Base-by-base conservation (phyloP, 495 filamentous ascomycete species). In the Pyrenula massariospora region DNA sequence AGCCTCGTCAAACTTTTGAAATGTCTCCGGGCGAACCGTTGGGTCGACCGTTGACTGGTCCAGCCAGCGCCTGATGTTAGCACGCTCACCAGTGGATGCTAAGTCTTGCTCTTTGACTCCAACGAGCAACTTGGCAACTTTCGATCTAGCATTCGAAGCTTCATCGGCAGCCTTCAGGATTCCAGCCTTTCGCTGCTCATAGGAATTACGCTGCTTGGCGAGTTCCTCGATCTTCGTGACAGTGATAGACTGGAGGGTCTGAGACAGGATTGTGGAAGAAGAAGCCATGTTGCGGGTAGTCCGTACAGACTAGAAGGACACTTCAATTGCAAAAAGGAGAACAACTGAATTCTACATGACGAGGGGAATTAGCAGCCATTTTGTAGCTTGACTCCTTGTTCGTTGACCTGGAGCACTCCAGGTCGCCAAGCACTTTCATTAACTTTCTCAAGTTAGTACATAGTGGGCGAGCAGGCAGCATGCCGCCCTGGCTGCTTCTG, bases 201-300 rank as follows among this genome's bases (percentile, higher is more conserved):
- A 81, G 52, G 65, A 60, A 2, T 60, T 57, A 15, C 74, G 72
- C 54, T 76, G 67, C 54, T 77, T 77, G 19, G 73, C 72, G 10
- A 81, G 66, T 53, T 76, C 75, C 23, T 64, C 65, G 11, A 80
- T 66, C 61, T 81, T 81, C 12, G 73, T 75, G 22, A 62, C 68
- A 11, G 77, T 81, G 62, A 81, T 77, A 3, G 73, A 70, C 53
- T 76, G 72, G 12, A 81, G 68, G 3, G 76, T 78, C 59, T 75
- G 66, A 10, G 76, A 77, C 57, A 77, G 48, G 22, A 58, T 23
- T 21, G 21, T 25, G 11, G 23, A 12, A 21, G 55, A 57, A 19
- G 54, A 52, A 57, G 58, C 12, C 58, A 59, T 59, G 31, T 8
- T 42, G 31, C 31, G 15, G 31, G 15, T 42, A 15, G 31, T 42